Evolutionary conservation across 2,329 filamentous ascomycete genomes (phyloP).

Genomic region (Penicillium sp.): DNA sequence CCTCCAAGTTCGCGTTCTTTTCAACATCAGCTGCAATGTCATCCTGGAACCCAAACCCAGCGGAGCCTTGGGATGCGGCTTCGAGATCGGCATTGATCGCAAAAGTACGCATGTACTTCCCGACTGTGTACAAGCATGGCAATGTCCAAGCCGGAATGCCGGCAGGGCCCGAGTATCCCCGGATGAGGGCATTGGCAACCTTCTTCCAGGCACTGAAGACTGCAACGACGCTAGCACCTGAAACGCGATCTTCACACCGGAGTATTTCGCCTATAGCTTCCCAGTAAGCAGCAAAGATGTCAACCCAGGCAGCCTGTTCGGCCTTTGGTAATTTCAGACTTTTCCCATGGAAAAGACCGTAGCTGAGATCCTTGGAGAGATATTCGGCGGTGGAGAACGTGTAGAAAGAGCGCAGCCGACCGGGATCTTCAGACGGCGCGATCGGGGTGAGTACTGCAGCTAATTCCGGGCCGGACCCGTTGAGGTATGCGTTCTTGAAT

Average conservation of each 20-base stretch:
- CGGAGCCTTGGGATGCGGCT: slow-evolving; percentile 48
- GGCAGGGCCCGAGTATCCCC: slow-evolving; percentile 69
- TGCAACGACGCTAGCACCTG: slow-evolving; percentile 66
- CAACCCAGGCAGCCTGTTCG: slow-evolving; percentile 78
- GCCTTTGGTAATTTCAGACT: slow-evolving; percentile 58
- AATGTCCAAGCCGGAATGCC: slow-evolving; percentile 88
- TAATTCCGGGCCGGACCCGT: slow-evolving; percentile 67
- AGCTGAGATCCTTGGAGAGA: slow-evolving; percentile 67
- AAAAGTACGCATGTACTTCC: slow-evolving; percentile 81
- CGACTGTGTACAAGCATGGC: slow-evolving; percentile 81
- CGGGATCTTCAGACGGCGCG: slow-evolving; percentile 59
- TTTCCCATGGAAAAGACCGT: slow-evolving; percentile 63
- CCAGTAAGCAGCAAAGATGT: slow-evolving; percentile 82
- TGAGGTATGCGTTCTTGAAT: slow-evolving; percentile 66
- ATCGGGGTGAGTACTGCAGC: slow-evolving; percentile 73
- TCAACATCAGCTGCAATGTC: slow-evolving; percentile 74
- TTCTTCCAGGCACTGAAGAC: slow-evolving; percentile 91
- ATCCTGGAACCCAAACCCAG: slow-evolving; percentile 64
- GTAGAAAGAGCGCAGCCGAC: slow-evolving; percentile 67
- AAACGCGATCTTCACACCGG: slow-evolving; percentile 56
- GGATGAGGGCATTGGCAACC: slow-evolving; percentile 69
- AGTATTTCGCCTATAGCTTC: slow-evolving; percentile 73
- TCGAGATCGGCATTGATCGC: slow-evolving; percentile 87
- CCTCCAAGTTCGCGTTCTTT: slow-evolving; percentile 81
- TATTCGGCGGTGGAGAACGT: slow-evolving; percentile 66